Base-by-base conservation (phyloP, 108 stramenopile genomes). In the Stephanodiscus triporus region DNA sequence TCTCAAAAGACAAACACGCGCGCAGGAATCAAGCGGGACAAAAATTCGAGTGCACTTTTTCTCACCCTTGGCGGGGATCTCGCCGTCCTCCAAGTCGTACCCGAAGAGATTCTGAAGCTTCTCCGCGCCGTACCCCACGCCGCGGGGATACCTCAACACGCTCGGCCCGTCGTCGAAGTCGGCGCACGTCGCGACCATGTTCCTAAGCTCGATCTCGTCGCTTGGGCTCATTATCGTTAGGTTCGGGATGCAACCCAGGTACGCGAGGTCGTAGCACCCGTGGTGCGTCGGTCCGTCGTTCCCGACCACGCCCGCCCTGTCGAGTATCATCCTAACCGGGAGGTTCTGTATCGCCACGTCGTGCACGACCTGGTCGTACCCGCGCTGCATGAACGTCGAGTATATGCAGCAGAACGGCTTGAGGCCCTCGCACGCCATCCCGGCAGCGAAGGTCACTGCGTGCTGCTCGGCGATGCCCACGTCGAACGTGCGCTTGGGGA, bases 381-480 rank as follows among this genome's bases (percentile, higher is more conserved):
- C 98, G 53, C 98, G 84, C 80, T 98, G 98, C 96, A 98, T 87
- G 76, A 98, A 98, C 54, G 98, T 97, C 37, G 93, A 95, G 80
- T 98, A 98, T 73, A 98, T 95, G 75, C 95, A 96, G 59, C 85
- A 87, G 80, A 98, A 98, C n/a, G 98, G 98, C 66, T 98, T 98
- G 48, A 98, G 67, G 24, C 98, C 98, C 84, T 97, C 96, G 51
- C 91, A 91, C 20, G 97, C 98, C 96, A 98, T 97, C 63, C 96
- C 98, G 0, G 98, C 97, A 22, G 92, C 98, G 77, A 98, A 95
- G 36, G 96, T 97, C 29, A 98, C 98, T 14, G 98, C 98, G 78
- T 98, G 98, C 77, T 98, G 98, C 78, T 98, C 98, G 6, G 98
- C 98, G 75, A 98, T 98, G 54, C 98, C 98, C 23, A 98, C 98